Evolutionary conservation across 257 asterid species (phyloP).

Genomic region (Leonotis leonurus): DNA sequence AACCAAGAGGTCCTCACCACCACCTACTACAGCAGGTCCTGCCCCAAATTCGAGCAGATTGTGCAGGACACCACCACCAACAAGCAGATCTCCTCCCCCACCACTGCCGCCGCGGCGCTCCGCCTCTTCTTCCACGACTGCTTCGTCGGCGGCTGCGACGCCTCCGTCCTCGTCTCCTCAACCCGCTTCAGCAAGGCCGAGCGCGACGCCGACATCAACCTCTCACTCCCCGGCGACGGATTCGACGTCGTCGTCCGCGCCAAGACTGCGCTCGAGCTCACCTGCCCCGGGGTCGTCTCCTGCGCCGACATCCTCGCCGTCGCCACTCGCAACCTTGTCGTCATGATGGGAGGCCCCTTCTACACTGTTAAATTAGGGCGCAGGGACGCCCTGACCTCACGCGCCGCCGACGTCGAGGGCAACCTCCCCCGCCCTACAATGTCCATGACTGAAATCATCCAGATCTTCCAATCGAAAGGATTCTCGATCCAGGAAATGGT

Average conservation of each 20-base stretch:
- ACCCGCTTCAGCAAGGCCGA: slow-evolving; percentile 72
- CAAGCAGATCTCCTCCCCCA: slow-evolving; percentile 89
- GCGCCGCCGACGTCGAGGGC: slow-evolving; percentile 49
- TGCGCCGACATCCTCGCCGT: slow-evolving; percentile 86
- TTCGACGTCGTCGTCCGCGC: slow-evolving; percentile 88
- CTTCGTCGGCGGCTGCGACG: slow-evolving; percentile 83
- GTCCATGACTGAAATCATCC: slow-evolving; percentile 47
- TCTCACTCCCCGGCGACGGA: slow-evolving; percentile 93
- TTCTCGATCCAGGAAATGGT: slow-evolving; percentile 75
- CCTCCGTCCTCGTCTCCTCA: slow-evolving; percentile 77
- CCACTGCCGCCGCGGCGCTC: slow-evolving; percentile 93
- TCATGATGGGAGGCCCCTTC: slow-evolving; percentile 78
- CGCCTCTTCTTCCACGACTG: slow-evolving; percentile 97
- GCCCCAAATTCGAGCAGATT: slow-evolving; percentile 72
- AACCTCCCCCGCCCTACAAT: slow-evolving; percentile 64
- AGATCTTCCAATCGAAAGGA: slow-evolving; percentile 49
- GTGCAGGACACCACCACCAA: slow-evolving; percentile 61
- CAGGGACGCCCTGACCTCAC: slow-evolving; percentile 46
- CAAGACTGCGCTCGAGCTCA: slow-evolving; percentile 72
- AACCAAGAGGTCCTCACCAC: slow-evolving; percentile 29
- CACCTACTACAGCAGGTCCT: slow-evolving; percentile 39
- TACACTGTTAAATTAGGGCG: slow-evolving; percentile 65
- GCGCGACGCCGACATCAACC: slow-evolving; percentile 90
- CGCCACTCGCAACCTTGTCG: slow-evolving; percentile 76
- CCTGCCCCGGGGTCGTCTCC: slow-evolving; percentile 83